Conservation (phyloP, 805 yeast genomes). For the Candida saitoana region DNA sequence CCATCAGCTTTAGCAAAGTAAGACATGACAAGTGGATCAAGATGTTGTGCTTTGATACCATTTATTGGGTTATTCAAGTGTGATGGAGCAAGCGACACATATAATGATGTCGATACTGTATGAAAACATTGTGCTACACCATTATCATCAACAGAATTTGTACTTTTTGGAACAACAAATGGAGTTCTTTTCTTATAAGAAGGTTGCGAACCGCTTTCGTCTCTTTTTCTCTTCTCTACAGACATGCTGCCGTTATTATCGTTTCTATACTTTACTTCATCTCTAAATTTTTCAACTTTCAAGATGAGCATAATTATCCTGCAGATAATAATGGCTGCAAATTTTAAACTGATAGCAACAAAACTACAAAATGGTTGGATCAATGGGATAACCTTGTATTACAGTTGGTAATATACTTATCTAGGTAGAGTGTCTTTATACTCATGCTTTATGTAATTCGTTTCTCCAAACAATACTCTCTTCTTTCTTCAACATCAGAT, state of each 20-base stretch:
- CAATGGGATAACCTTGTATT: too few species aligned
- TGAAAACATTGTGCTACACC: conserved; percentile 70
- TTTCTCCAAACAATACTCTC: conserved; percentile 26
- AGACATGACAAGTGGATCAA: conserved; percentile 86
- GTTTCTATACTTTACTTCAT: background rate
- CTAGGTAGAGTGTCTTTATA: background rate
- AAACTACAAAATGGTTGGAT: too few species aligned
- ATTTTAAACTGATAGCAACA: background rate
- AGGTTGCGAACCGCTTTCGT: background rate
- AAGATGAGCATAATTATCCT: conserved; percentile 3
- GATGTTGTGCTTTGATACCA: conserved; percentile 83
- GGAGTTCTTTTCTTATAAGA: conserved; percentile 15
- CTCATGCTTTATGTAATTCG: conserved; percentile 1
- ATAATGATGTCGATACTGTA: conserved; percentile 54
- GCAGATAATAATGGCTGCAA: background rate
- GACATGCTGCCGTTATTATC: conserved; percentile 1
- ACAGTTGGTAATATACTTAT: too few species aligned
- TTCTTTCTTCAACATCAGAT: conserved; percentile 35
- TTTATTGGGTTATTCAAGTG: conserved; percentile 63
- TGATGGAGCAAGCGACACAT: conserved; percentile 85
- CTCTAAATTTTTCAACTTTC: conserved; percentile 4
- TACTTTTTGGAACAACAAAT: conserved; percentile 19
- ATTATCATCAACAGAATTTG: conserved; percentile 35
- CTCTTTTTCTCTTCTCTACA: conserved; percentile 9
- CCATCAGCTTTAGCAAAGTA: conserved; percentile 72